Evolutionary conservation across 2,329 filamentous ascomycete species (phyloP).

Genomic region (Chaetomiaceae sp.): DNA sequence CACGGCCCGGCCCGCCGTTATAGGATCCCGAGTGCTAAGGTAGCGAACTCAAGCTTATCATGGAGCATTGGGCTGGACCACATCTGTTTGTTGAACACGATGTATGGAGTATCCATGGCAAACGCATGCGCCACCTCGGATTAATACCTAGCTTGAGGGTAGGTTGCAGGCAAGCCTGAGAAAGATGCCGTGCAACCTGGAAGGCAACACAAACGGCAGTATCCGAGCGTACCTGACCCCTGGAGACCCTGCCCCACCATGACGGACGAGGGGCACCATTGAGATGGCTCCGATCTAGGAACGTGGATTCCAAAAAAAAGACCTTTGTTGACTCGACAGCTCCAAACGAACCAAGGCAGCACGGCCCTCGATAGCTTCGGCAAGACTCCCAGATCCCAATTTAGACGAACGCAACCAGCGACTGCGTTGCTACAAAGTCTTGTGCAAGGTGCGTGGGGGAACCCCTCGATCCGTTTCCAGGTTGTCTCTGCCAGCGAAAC

Average conservation of each 20-base stretch:
- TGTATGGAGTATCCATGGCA: too few relatives aligned
- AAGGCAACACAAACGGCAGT: too few relatives aligned
- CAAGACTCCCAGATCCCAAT: not conserved
- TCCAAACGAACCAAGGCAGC: not conserved
- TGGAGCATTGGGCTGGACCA: not conserved
- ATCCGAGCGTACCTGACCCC: too few relatives aligned
- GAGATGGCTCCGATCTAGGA: conserved; percentile 37
- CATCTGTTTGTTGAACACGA: too few relatives aligned
- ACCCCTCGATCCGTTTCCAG: not conserved
- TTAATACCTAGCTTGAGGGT: too few relatives aligned
- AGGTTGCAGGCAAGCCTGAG: too few relatives aligned
- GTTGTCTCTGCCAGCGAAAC: not conserved
- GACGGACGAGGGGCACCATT: conserved; percentile 27
- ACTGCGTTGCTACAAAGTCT: not conserved
- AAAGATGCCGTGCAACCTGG: too few relatives aligned
- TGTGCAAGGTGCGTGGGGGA: not conserved
- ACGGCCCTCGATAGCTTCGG: not conserved
- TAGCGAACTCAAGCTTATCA: not conserved
- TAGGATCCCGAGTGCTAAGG: too few relatives aligned
- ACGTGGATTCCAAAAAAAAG: conserved; percentile 33
- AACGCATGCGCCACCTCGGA: too few relatives aligned
- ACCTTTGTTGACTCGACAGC: conserved; percentile 15
- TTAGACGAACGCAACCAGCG: not conserved
- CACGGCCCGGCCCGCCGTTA: too few relatives aligned
- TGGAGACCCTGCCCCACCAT: conserved; percentile 18